A percentile compares a stretch with the other conserved stretches of the same genome.
Evolutionary conservation across 108 stramenopile genomes (phyloP).

Genomic region (Aureococcus anophagefferens): DNA sequence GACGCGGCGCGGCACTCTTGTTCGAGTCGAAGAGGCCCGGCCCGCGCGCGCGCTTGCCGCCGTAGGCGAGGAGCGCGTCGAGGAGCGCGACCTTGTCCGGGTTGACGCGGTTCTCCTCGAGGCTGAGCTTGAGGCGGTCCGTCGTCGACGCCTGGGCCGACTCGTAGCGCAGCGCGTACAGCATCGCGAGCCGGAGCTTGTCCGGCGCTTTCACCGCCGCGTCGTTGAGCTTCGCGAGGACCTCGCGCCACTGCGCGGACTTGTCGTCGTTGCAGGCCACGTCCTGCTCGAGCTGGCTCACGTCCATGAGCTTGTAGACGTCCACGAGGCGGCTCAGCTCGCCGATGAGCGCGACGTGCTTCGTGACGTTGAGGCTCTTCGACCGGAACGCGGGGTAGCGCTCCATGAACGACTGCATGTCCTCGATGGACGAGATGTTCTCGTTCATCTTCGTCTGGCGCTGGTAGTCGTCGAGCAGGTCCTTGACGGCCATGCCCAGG

Average conservation of each 20-base stretch:
- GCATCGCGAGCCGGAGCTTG: conserved; percentile 87
- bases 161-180: conserved; percentile 95
- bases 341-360: conserved; percentile 95
- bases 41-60: conserved; percentile 32
- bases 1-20: too few relatives aligned
- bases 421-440: conserved; percentile 78
- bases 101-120: conserved; percentile 77
- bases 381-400: conserved; percentile 85
- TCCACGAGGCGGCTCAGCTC: conserved; percentile 89
- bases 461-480: conserved; percentile 86
- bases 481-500: conserved; percentile 86
- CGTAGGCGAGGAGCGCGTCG: conserved; percentile 79
- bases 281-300: conserved; percentile 96
- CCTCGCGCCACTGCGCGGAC: conserved; percentile 66
- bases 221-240: conserved; percentile 71
- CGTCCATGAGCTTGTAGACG: conserved; percentile 83
- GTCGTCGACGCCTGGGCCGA: conserved; percentile 58
- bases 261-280: conserved; percentile 89
- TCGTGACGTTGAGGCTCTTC: conserved; percentile 71
- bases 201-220: conserved; percentile 73
- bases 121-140: conserved; percentile 62
- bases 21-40: conserved; percentile 15
- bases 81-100: conserved; percentile 76
- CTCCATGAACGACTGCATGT: conserved; percentile 97
- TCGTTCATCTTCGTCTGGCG: conserved; percentile 63